Evolutionary conservation across 2,329 filamentous ascomycete species (phyloP).

Genomic region (Diaporthe sp.): DNA sequence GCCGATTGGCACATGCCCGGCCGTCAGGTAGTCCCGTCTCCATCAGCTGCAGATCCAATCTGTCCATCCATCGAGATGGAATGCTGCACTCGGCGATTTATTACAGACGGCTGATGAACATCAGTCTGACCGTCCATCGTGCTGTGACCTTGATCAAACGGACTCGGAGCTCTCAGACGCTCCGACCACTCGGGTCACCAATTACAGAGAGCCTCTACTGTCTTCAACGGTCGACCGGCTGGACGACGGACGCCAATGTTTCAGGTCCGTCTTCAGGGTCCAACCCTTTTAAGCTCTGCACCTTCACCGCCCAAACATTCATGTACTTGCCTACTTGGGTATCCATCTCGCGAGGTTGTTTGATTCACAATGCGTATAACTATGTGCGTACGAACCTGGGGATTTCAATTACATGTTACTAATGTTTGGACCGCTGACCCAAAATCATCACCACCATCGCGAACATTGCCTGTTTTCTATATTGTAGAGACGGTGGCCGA

Average conservation of each 20-base stretch:
- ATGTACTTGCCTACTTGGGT: slow-evolving; percentile 17
- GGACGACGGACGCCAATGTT: slow-evolving; percentile 8
- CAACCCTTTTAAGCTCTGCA: neutral
- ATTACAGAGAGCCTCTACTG: neutral
- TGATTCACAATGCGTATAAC: neutral
- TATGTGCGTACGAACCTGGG: neutral
- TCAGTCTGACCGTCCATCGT: neutral
- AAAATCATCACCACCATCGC: neutral
- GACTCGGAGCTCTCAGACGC: slow-evolving; percentile 23
- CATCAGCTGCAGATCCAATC: neutral
- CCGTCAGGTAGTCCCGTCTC: neutral
- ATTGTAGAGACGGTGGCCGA: neutral
- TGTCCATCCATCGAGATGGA: neutral
- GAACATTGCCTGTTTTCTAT: neutral
- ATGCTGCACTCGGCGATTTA: neutral
- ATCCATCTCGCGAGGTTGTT: neutral
- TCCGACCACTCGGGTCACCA: slow-evolving; percentile 20
- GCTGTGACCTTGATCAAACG: slow-evolving; percentile 4
- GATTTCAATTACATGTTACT: too few species aligned
- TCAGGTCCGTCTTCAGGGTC: slow-evolving; percentile 18
- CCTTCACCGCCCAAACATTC: slow-evolving; percentile 1
- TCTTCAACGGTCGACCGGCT: slow-evolving; percentile 9
- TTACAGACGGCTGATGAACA: neutral
- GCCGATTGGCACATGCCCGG: slow-evolving; percentile 20
- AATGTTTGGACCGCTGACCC: too few species aligned